phyloP scores from a whole-genome alignment of 202 grass and related monocot genomes.

The Carex sylvatica region DNA sequence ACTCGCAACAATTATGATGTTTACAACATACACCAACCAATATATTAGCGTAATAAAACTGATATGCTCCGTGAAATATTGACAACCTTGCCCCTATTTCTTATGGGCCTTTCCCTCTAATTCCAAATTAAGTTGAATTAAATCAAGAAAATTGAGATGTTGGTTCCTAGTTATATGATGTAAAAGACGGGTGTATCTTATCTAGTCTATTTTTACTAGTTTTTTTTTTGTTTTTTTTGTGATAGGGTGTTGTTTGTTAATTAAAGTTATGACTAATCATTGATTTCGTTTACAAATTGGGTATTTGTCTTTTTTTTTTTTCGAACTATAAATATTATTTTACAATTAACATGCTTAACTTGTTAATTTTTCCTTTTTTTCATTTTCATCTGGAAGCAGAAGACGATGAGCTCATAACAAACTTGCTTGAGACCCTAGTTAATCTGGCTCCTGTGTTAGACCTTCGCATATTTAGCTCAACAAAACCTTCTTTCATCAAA shows the following conservation, averaged over 20 bases:
- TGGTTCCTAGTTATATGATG: not conserved
- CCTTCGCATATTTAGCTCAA: constrained; percentile 90
- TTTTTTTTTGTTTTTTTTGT: not conserved
- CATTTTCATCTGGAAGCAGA: constrained; percentile 55
- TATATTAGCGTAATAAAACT: not conserved
- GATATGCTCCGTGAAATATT: not conserved
- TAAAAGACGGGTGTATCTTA: not conserved
- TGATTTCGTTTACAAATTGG: constrained; percentile 16
- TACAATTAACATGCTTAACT: not conserved
- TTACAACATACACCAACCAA: not conserved
- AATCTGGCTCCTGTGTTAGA: constrained; percentile 97
- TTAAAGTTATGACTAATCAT: not conserved
- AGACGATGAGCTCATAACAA: constrained; percentile 97
- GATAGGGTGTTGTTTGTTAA: not conserved
- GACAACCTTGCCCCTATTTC: not conserved
- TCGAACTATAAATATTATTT: not conserved
- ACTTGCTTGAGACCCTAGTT: constrained; percentile 93
- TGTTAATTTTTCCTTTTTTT: constrained; percentile 17
- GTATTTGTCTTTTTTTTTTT: not conserved
- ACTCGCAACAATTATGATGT: not conserved
- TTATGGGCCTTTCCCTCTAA: not conserved
- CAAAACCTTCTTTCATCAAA: constrained; percentile 86
- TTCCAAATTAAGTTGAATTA: constrained; percentile 1
- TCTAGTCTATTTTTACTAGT: not conserved
- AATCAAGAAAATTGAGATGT: not conserved